phyloP scores from a whole-genome alignment of 192 early-diverging fungal genomes.

The Chytriomyces sp. region DNA sequence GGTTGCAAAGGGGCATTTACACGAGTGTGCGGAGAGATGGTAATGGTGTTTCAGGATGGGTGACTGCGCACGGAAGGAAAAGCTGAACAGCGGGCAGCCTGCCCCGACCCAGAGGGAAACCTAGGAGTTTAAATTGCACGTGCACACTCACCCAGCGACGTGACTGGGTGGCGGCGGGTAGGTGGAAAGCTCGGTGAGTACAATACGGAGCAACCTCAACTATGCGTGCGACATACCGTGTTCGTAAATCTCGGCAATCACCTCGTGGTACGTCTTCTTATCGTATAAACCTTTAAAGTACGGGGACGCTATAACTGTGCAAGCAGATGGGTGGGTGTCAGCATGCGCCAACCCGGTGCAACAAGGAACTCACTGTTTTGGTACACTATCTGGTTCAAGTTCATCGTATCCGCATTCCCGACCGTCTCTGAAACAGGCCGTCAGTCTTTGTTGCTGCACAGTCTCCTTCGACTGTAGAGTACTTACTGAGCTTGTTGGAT shows the following conservation, averaged over 20 bases:
- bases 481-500: too few species aligned
- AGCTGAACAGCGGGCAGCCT: too few species aligned
- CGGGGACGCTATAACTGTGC: conserved; percentile 69
- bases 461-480: too few species aligned
- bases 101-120: neutral
- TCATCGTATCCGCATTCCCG: conserved; percentile 81
- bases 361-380: conserved; percentile 29
- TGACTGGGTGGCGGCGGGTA: conserved; percentile 7
- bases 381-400: conserved; percentile 64
- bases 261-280: conserved; percentile 75
- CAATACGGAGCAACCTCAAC: neutral
- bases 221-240: conserved; percentile 67
- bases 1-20: too few species aligned
- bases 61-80: too few species aligned
- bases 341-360: neutral
- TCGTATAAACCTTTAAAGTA: conserved; percentile 77
- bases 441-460: too few species aligned
- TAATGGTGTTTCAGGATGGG: too few species aligned
- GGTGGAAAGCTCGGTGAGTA: neutral
- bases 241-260: conserved; percentile 73
- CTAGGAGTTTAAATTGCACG: neutral
- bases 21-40: too few species aligned
- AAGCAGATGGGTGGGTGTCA: conserved; percentile 42
- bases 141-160: conserved; percentile 28
- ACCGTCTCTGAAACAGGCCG: conserved; percentile 59